Evolutionary conservation across 2,329 filamentous ascomycete genomes (phyloP).

Genomic region (Colletotrichum falcatum): DNA sequence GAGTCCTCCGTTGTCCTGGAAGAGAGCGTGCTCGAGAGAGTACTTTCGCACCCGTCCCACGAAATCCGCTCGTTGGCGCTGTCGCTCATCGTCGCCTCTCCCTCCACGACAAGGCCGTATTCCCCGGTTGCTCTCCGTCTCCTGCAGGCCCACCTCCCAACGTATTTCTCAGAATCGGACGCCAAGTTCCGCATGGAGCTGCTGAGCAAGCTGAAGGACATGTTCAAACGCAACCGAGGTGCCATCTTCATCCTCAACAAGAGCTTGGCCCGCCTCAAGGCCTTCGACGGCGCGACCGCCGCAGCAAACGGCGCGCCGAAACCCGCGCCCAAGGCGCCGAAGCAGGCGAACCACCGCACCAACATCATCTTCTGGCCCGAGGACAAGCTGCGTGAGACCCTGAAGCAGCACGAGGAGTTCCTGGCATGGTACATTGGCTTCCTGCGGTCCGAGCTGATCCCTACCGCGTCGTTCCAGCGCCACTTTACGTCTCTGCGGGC

Average conservation of each 20-base stretch:
- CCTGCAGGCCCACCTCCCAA: conserved; percentile 73
- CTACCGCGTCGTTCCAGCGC: conserved; percentile 89
- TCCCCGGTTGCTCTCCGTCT: conserved; percentile 70
- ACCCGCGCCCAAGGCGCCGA: conserved; percentile 28
- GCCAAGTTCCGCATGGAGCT: conserved; percentile 88
- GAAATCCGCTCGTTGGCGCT: conserved; percentile 83
- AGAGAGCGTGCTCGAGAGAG: conserved; percentile 60
- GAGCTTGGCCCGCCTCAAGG: conserved; percentile 48
- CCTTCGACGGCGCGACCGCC: conserved; percentile 17
- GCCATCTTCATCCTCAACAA: conserved; percentile 69
- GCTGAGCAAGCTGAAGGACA: conserved; percentile 77
- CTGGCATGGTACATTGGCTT: conserved; percentile 81
- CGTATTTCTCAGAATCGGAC: conserved; percentile 86
- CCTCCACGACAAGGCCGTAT: conserved; percentile 79
- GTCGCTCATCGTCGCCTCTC: conserved; percentile 81
- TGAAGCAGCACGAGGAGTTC: conserved; percentile 71
- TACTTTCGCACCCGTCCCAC: conserved; percentile 68
- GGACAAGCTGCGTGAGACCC: conserved; percentile 51
- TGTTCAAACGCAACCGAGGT: conserved; percentile 81
- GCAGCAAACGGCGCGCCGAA: conserved; percentile 27
- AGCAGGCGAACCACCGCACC: conserved; percentile 47
- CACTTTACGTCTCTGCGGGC: conserved; percentile 85
- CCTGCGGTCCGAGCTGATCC: conserved; percentile 77
- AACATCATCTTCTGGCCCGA: conserved; percentile 55
- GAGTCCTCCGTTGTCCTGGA: conserved; percentile 50